Evolutionary conservation across 306 rosid genomes (phyloP).

Genomic region (Cicer pinnatifidum): DNA sequence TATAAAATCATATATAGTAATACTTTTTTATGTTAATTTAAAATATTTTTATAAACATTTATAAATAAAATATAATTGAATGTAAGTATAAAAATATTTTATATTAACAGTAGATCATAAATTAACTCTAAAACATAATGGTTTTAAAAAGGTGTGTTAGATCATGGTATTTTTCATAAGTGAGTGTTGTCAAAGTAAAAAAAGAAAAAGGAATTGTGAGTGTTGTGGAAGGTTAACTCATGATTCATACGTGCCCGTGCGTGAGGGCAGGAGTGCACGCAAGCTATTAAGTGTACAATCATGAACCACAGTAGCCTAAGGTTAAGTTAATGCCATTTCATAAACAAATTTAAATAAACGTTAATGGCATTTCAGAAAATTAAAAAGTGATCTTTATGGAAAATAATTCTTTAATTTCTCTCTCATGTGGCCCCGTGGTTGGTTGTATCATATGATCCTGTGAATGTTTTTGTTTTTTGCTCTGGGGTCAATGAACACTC

Average conservation of each 20-base stretch:
- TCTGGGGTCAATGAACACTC: constrained; percentile 42
- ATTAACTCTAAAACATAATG: too few species aligned
- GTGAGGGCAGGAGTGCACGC: constrained; percentile 67
- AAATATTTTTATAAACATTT: too few species aligned
- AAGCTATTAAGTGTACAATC: constrained; percentile 65
- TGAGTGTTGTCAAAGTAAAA: too few species aligned
- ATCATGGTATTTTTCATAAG: too few species aligned
- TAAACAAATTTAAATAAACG: too few species aligned
- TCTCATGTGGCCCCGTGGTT: constrained; percentile 41
- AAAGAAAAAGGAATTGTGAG: background rate
- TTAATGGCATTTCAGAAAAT: background rate
- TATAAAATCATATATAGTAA: too few species aligned
- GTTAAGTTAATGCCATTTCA: constrained; percentile 6
- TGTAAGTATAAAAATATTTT: too few species aligned
- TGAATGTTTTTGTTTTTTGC: constrained; percentile 29
- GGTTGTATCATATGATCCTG: constrained; percentile 41
- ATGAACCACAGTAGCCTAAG: constrained; percentile 49
- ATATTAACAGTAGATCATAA: too few species aligned
- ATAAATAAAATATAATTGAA: too few species aligned
- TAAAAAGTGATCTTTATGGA: background rate
- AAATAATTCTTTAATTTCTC: background rate
- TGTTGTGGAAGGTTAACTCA: constrained; percentile 42
- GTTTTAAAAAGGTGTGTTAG: too few species aligned
- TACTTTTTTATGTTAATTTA: too few species aligned
- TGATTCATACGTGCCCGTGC: constrained; percentile 56